Conservation (phyloP, 768 basidiomycete genomes). For the Myochromella boudieri region DNA sequence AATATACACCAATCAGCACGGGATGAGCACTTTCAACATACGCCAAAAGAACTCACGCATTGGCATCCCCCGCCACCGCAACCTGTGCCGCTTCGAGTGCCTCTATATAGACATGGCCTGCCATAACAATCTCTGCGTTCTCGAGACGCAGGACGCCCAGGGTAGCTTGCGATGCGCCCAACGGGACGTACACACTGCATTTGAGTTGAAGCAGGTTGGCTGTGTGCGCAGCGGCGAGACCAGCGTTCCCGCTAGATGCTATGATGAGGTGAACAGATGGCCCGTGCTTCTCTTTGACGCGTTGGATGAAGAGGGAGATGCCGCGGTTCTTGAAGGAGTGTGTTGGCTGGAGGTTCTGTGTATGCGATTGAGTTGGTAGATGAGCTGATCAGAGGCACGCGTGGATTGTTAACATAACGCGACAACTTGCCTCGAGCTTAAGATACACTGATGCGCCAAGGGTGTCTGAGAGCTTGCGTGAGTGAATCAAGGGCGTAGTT, state of each 20-base stretch:
- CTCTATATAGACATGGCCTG: constrained; percentile 58
- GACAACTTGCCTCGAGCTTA: constrained; percentile 70
- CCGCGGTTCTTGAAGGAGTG: constrained; percentile 81
- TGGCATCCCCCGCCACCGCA: constrained; percentile 39
- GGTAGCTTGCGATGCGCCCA: constrained; percentile 47
- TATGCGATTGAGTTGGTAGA: too few species aligned
- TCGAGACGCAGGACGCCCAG: constrained; percentile 50
- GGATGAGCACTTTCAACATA: too few species aligned
- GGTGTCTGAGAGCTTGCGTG: constrained; percentile 53
- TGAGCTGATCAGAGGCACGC: background rate
- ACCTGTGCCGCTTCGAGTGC: constrained; percentile 51
- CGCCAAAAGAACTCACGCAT: constrained; percentile 49
- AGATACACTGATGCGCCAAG: constrained; percentile 58
- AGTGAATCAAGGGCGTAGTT: constrained; percentile 67
- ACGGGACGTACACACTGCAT: constrained; percentile 71
- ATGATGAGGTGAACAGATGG: constrained; percentile 58
- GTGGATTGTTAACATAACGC: too few species aligned
- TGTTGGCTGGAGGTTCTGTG: constrained; percentile 67
- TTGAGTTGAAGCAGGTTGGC: constrained; percentile 52
- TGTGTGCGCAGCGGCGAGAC: constrained; percentile 66
- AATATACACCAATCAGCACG: background rate
- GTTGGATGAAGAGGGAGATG: constrained; percentile 59
- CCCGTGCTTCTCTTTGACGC: constrained; percentile 50
- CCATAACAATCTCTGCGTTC: constrained; percentile 56
- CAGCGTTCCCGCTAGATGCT: constrained; percentile 84